phyloP scores from a whole-genome alignment of 768 basidiomycete species.

The Cystobasidium tubakii region DNA sequence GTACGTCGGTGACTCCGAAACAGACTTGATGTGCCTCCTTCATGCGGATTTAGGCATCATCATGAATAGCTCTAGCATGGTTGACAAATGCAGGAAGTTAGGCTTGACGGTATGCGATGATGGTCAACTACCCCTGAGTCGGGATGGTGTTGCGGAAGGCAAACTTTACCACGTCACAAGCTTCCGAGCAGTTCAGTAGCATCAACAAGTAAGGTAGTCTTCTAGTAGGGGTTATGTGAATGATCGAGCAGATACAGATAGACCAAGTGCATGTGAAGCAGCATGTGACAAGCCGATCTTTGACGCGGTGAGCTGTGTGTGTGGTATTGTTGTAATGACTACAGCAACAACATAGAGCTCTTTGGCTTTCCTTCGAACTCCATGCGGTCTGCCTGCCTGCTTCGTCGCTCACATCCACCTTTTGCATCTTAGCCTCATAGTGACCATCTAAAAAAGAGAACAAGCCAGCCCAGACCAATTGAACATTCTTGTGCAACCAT shows the following conservation, averaged over 20 bases:
- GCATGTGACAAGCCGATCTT: not conserved
- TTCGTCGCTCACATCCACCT: not conserved
- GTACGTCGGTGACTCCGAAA: conserved; percentile 30
- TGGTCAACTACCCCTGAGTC: not conserved
- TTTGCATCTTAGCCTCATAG: not conserved
- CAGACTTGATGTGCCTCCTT: conserved; percentile 26
- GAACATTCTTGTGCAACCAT: not conserved
- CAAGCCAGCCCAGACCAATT: not conserved
- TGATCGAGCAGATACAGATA: not conserved
- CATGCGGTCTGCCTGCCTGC: not conserved
- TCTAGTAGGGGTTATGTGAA: too few relatives aligned
- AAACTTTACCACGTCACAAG: not conserved
- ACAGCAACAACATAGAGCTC: too few relatives aligned
- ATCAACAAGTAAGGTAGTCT: too few relatives aligned
- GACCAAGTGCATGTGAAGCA: not conserved
- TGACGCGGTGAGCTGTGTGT: too few relatives aligned
- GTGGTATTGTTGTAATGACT: too few relatives aligned
- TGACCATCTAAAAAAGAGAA: not conserved
- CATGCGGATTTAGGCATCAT: conserved; percentile 30
- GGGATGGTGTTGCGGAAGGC: not conserved
- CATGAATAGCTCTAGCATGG: conserved; percentile 30
- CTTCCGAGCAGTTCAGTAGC: not conserved
- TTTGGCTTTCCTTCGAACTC: too few relatives aligned
- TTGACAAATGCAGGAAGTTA: conserved; percentile 21
- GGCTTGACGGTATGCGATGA: conserved; percentile 4